These are phyloP conservation scores for Penicillium nordicum DNA, from an alignment of 2,329 filamentous ascomycete species.

Conservation along the genomic window DNA sequence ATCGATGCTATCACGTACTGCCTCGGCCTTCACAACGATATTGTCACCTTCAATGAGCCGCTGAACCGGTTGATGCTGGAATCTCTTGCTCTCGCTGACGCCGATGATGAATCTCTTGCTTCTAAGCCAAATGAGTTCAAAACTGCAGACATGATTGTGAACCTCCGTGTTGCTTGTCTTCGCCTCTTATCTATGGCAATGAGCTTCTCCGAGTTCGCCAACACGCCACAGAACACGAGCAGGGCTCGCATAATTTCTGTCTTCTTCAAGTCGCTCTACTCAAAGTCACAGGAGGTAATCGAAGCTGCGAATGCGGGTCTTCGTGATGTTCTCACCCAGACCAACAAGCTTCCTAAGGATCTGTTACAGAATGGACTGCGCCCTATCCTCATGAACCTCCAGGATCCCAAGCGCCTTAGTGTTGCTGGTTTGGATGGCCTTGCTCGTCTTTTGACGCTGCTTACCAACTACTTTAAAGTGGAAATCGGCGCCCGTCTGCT, in stretches of 20 bases:
- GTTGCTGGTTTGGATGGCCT: slow-evolving; percentile 88
- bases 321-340: slow-evolving; percentile 80
- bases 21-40: slow-evolving; percentile 80
- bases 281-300: slow-evolving; percentile 85
- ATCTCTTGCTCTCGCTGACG: slow-evolving; percentile 88
- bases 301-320: slow-evolving; percentile 89
- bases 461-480: slow-evolving; percentile 99
- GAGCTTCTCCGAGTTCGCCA: slow-evolving; percentile 85
- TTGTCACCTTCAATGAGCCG: slow-evolving; percentile 87
- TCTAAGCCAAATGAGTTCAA: slow-evolving; percentile 92
- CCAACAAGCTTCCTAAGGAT: slow-evolving; percentile 90
- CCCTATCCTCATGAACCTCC: slow-evolving; percentile 93
- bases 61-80: slow-evolving; percentile 89
- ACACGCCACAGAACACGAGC: slow-evolving; percentile 63
- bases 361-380: slow-evolving; percentile 88
- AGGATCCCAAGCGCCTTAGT: slow-evolving; percentile 85
- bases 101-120: slow-evolving; percentile 86
- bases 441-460: slow-evolving; percentile 78
- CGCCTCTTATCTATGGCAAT: slow-evolving; percentile 90
- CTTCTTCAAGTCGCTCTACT: slow-evolving; percentile 97
- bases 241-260: slow-evolving; percentile 75
- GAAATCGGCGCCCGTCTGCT: slow-evolving; percentile 92
- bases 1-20: slow-evolving; percentile 98
- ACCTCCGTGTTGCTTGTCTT: slow-evolving; percentile 87
- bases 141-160: slow-evolving; percentile 92